phyloP scores from a whole-genome alignment of 768 basidiomycete species.

The Fomitopsis serialis region DNA sequence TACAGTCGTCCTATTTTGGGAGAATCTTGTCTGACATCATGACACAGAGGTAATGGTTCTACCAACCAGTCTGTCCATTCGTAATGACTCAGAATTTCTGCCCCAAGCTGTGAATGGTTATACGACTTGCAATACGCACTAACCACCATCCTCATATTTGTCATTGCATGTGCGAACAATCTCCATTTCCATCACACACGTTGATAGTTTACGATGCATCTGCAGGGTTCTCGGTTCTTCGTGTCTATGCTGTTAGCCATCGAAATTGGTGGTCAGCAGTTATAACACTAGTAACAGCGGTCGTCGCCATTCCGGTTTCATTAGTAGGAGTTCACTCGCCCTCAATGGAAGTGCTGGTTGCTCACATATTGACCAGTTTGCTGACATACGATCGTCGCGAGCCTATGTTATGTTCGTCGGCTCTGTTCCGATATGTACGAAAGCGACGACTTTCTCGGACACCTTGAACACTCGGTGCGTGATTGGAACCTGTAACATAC shows the following conservation, averaged over 20 bases:
- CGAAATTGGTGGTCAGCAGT: neutral
- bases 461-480: neutral
- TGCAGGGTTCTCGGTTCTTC: neutral
- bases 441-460: neutral
- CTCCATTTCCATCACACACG: neutral
- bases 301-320: neutral
- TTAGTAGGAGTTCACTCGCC: neutral
- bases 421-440: neutral
- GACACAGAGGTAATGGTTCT: neutral
- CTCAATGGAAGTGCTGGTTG: too few species aligned
- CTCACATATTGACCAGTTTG: neutral
- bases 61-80: neutral
- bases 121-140: neutral
- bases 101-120: neutral
- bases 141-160: neutral
- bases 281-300: neutral
- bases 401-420: neutral
- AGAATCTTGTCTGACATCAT: neutral
- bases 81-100: neutral
- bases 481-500: neutral
- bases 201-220: neutral
- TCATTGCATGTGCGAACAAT: neutral
- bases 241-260: neutral
- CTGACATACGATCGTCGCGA: neutral
- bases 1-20: neutral